Percentiles rank a stretch among this genome's conserved stretches.
Evolutionary conservation across 2,329 filamentous ascomycete genomes (phyloP).

Genomic region (Fusarium anguioides): DNA sequence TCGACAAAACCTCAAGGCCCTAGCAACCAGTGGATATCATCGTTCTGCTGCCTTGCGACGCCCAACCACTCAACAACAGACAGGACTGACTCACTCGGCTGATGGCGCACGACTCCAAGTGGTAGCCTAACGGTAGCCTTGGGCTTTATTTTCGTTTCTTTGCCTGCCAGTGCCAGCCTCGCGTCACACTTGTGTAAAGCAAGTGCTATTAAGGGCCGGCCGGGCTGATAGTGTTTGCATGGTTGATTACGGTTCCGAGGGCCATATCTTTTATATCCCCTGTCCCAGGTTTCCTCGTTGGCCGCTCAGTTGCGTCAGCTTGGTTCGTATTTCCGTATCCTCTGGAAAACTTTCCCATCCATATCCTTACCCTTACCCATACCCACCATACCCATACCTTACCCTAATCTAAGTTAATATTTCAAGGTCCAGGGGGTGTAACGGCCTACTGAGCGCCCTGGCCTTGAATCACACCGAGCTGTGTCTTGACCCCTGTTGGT

Average conservation of each 20-base stretch:
- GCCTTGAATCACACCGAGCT: conserved; percentile 47
- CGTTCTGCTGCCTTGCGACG: conserved; percentile 26
- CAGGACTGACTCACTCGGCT: conserved; percentile 14
- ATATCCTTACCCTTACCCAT: too few species aligned
- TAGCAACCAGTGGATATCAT: conserved; percentile 35
- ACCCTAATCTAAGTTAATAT: conserved; percentile 32
- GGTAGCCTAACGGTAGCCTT: conserved; percentile 24
- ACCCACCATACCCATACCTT: conserved; percentile 2
- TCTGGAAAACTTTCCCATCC: conserved; percentile 18
- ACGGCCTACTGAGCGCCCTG: conserved; percentile 41
- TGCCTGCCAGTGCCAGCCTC: conserved; percentile 42
- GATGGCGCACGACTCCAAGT: conserved; percentile 28
- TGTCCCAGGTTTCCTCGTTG: conserved; percentile 3
- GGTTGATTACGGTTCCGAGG: conserved; percentile 12
- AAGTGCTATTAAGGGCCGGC: conserved; percentile 35
- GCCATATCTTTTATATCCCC: conserved; percentile 23
- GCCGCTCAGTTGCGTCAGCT: conserved; percentile 41
- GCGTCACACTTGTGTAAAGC: conserved; percentile 36
- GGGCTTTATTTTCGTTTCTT: too few species aligned
- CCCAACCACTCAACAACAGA: conserved; percentile 23
- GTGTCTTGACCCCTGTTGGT: conserved; percentile 39
- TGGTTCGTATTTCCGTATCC: conserved; percentile 41
- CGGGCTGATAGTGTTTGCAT: conserved; percentile 36
- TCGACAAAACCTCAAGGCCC: conserved; percentile 19
- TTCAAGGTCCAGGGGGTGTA: conserved; percentile 34